Percentiles rank a stretch among this genome's conserved stretches.
These are phyloP conservation scores for Boletus rubroflammeus DNA, from an alignment of 768 basidiomycete species.

Conservation along the genomic window DNA sequence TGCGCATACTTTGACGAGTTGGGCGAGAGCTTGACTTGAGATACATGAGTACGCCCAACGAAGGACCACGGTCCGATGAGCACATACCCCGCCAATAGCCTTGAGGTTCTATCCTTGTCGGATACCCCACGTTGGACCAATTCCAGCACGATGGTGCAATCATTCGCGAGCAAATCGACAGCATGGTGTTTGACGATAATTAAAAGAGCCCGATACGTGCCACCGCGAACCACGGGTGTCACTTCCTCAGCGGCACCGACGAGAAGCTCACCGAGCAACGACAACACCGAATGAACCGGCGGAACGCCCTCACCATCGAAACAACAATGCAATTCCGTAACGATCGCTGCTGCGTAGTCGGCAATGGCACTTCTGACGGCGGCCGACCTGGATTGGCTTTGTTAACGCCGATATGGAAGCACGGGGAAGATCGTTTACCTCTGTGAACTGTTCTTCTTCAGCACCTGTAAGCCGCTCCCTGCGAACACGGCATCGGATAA, in stretches of 20 bases:
- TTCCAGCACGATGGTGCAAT: slow-evolving; percentile 33
- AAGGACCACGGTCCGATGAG: not conserved
- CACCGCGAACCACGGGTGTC: slow-evolving; percentile 43
- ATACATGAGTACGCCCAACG: slow-evolving; percentile 9
- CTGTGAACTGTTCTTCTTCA: slow-evolving; percentile 40
- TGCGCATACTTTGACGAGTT: slow-evolving; percentile 44
- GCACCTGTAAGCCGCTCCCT: slow-evolving; percentile 42
- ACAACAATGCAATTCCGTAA: slow-evolving; percentile 8
- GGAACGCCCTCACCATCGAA: slow-evolving; percentile 3
- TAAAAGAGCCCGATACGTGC: slow-evolving; percentile 40
- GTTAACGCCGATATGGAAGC: slow-evolving; percentile 8
- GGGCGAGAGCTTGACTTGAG: slow-evolving; percentile 42
- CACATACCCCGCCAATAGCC: slow-evolving; percentile 67
- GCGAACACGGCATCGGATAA: slow-evolving; percentile 41
- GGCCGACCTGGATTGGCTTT: slow-evolving; percentile 10
- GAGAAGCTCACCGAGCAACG: slow-evolving; percentile 36
- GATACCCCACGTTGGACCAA: slow-evolving; percentile 47
- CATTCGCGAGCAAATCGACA: slow-evolving; percentile 23
- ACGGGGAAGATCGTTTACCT: slow-evolving; percentile 28
- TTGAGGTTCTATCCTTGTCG: slow-evolving; percentile 54
- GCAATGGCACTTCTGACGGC: slow-evolving; percentile 19
- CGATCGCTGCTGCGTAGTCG: slow-evolving; percentile 19
- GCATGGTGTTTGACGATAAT: slow-evolving; percentile 43
- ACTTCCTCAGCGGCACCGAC: slow-evolving; percentile 47
- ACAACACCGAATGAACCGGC: slow-evolving; percentile 34